Base-by-base conservation (phyloP, 2,329 filamentous ascomycete species). In the Nigrograna mackinnonii region DNA sequence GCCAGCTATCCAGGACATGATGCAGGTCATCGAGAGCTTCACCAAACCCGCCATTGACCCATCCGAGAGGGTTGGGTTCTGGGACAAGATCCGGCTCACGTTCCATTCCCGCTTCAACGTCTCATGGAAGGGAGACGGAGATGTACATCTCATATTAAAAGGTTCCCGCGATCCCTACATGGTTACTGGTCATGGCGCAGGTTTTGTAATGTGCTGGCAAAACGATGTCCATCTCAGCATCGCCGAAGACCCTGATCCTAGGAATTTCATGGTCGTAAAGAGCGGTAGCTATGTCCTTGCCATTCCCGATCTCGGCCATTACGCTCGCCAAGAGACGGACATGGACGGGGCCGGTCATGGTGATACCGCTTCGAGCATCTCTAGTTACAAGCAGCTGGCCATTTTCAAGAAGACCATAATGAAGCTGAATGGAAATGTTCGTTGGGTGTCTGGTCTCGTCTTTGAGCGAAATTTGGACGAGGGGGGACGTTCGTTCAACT, bases 21-120 rank as follows among this genome's bases (percentile, higher is more conserved):
- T 99, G 94, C 96, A 97, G 81, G 91, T 91, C 19, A 88, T 99
- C 47, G 94, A 99, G 69, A 92, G 89, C 2, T 97, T 99, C 66
- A 96, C 92, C 1, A 99, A 99, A 64, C 90, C 92, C 6, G 91
- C 92, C 50, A 78, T 96, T 20, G 95, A 99, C 66, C 87, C 89
- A 1, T 97, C 94, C 0, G 95, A 99, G 52, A 81, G 87, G 42
- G 90, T 95, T 35, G 94, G 94, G 3, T 99, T 99, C 73, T 99
- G 94, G 94, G 94, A 99, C 71, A 99, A 99, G 76, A 91, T 99
- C 38, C 81, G 94, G 41, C 79, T 99, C 26, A 91, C 86, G 57
- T 95, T 96, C 67, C 94, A 99, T 68, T 97, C 95, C 2, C 84
- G 90, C 16, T 83, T 97, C 44, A 86, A 86, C 39, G 83, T 96